Evolutionary conservation across 2,329 filamentous ascomycete genomes (phyloP), one percentile per base, ranked within the genome.

Genomic region (Xylariales sp.): DNA sequence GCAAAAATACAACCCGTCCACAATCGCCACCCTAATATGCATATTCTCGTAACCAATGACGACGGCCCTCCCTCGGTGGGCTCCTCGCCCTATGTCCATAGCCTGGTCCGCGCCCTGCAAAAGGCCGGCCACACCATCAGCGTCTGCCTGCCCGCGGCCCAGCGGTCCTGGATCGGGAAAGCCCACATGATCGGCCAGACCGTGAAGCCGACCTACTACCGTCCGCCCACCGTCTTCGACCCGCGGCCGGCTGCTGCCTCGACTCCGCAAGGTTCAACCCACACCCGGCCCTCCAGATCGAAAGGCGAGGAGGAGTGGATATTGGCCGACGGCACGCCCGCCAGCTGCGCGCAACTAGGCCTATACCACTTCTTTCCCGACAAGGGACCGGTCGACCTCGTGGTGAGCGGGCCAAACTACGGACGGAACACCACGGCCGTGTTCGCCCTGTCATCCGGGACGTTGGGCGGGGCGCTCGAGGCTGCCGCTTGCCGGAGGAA

Each of bases 131-230:
- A 96, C 65, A 74, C 70, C n/a, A 88, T 97, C 46, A 95, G 88
- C 6, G 90, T 98, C 37, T 85, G 93, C 49, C 78, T 98, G 11
- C 93, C 93, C 2, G 80, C 96, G 62, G 84, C 83, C 5, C 93
- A 98, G 67, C 82, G 91, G 48, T 95, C 89, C 43, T 98, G 93
- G 93, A 97, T 98, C 56, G 90, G 90, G 54, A 98, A 98, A 71
- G 93, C 93, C 3, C 93, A 97, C 65, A 86, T 97, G 57, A 89
- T 97, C 55, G 90, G 90, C 43, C 84, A 91, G 61, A 86, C 86
- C 8, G 78, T 95, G 47, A 88, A 84, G 60, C 89, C 89, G 7
- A 74, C 79, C 20, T 95, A 95, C 70, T 95, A 89, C 69, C 84
- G 84, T 1, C 77, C 77, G 1, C 65, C 68, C 4, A 54, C 53